These are phyloP conservation scores for Tolypocladium sp. DNA, from an alignment of 2,329 filamentous ascomycete species.

Conservation along the genomic window DNA sequence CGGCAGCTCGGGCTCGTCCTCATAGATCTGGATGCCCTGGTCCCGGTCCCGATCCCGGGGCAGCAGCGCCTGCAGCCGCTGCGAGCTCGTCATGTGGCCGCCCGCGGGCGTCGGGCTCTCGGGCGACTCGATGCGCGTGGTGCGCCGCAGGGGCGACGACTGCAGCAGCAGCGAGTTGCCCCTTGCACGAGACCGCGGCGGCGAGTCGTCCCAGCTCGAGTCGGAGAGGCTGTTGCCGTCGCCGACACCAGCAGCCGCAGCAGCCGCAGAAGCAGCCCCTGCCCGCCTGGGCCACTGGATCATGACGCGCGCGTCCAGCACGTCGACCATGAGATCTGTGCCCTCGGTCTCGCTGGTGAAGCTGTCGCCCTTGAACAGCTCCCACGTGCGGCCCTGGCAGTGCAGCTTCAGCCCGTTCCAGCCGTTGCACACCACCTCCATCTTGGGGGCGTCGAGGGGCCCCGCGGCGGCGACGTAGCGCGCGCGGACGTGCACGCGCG, in stretches of 20 bases:
- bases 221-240: conserved; percentile 45
- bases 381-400: conserved; percentile 80
- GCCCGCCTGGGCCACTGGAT: conserved; percentile 72
- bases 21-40: conserved; percentile 59
- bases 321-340: conserved; percentile 88
- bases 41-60: conserved; percentile 24
- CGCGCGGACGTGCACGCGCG: conserved; percentile 85
- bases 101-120: conserved; percentile 53
- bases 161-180: conserved; percentile 41
- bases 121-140: conserved; percentile 59
- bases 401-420: conserved; percentile 95
- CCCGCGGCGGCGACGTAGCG: conserved; percentile 65
- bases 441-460: conserved; percentile 61
- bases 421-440: conserved; percentile 85
- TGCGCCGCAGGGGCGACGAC: conserved; percentile 50
- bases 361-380: conserved; percentile 77
- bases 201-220: conserved; percentile 62
- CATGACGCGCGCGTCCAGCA: conserved; percentile 84
- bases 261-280: conserved; percentile 9
- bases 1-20: conserved; percentile 48
- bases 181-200: conserved; percentile 26
- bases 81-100: conserved; percentile 27
- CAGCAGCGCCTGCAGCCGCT: conserved; percentile 35
- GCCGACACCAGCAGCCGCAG: not conserved
- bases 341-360: conserved; percentile 85